Evolutionary conservation across 306 rosid genomes (phyloP).

Genomic region (Gynostemma pentaphyllum): DNA sequence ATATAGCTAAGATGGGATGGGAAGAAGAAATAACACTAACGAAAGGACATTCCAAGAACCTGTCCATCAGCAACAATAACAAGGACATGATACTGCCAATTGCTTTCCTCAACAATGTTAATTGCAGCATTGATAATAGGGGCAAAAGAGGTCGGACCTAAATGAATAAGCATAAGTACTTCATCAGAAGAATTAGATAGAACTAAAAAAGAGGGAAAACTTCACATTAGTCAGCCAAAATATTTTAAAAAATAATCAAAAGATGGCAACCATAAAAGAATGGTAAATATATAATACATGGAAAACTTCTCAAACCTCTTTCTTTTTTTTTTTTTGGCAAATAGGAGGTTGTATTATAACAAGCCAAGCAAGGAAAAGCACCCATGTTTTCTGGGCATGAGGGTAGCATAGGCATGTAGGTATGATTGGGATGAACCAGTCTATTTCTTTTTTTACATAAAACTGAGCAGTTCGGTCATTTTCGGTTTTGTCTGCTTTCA

Average conservation of each 20-base stretch:
- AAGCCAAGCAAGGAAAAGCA: no score
- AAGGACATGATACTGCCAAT: conserved; percentile 89
- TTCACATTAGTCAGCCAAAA: not conserved
- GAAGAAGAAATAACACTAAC: conserved; percentile 8
- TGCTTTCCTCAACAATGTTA: conserved; percentile 65
- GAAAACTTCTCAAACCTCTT: not conserved
- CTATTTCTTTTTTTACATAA: no score
- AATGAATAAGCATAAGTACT: conserved; percentile 7
- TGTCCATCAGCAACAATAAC: conserved; percentile 97
- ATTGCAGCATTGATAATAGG: conserved; percentile 81
- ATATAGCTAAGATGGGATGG: not conserved
- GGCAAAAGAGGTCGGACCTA: conserved; percentile 94
- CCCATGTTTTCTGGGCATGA: no score
- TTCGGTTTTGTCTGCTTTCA: no score
- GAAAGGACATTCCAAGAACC: conserved; percentile 33
- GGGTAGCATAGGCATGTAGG: no score
- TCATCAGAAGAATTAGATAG: not conserved
- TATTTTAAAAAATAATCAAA: not conserved
- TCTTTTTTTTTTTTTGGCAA: no score
- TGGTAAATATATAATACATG: not conserved
- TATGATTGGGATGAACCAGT: no score
- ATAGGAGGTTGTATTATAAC: no score
- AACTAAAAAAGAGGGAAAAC: not conserved
- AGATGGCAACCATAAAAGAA: not conserved
- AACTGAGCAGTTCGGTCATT: no score